Percentiles rank a stretch among this genome's conserved stretches.
Conservation (phyloP, 2,329 filamentous ascomycete genomes). For the Fusarium sp. region DNA sequence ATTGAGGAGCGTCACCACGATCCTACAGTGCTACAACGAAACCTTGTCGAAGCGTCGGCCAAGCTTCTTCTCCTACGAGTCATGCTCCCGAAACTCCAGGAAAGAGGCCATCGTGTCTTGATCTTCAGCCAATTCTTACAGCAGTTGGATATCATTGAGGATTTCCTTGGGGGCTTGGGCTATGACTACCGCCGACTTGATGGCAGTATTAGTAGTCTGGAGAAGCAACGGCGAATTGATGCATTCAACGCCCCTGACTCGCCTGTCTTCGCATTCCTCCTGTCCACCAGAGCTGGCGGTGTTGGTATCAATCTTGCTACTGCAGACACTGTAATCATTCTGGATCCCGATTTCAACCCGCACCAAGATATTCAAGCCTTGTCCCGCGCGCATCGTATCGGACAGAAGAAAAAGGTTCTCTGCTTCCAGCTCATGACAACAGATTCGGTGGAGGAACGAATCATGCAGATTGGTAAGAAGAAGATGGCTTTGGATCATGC, state of each 20-base stretch:
- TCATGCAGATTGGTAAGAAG: constrained; percentile 93
- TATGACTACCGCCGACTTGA: constrained; percentile 84
- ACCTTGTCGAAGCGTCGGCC: constrained; percentile 89
- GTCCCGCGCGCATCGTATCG: constrained; percentile 93
- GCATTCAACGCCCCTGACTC: constrained; percentile 90
- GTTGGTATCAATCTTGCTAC: constrained; percentile 98
- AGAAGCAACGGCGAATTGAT: constrained; percentile 96
- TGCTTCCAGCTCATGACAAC: constrained; percentile 96
- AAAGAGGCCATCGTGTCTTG: constrained; percentile 87
- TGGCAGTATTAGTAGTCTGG: constrained; percentile 80
- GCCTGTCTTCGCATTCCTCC: constrained; percentile 85
- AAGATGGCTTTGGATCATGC: constrained; percentile 97
- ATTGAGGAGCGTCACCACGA: constrained; percentile 85
- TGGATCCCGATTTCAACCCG: constrained; percentile 97
- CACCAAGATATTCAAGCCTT: constrained; percentile 98
- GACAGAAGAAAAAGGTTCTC: constrained; percentile 93
- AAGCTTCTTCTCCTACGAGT: constrained; percentile 87
- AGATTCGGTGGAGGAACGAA: constrained; percentile 90
- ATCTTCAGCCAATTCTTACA: constrained; percentile 96
- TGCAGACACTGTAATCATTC: constrained; percentile 96
- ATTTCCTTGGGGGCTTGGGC: constrained; percentile 83
- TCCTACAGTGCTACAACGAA: constrained; percentile 73
- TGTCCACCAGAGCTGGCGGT: constrained; percentile 94
- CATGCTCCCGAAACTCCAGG: constrained; percentile 87
- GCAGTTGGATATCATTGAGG: constrained; percentile 90